Evolutionary conservation across 176 grass and related monocot species (phyloP).

Genomic region (Canna indica): DNA sequence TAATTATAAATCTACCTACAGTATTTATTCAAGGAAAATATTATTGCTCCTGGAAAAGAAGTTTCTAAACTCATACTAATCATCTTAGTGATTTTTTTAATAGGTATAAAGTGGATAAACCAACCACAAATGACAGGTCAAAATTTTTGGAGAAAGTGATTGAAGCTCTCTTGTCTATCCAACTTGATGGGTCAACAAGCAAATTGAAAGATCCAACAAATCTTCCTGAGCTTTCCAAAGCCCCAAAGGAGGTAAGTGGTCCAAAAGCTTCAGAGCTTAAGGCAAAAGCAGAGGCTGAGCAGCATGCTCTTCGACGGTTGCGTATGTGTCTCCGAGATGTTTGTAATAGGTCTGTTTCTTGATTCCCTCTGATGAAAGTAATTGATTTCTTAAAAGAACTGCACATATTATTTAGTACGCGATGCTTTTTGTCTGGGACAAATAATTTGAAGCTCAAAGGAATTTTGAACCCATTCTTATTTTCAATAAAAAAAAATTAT

Average conservation of each 20-base stretch:
- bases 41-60: too few relatives aligned
- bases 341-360: constrained; percentile 73
- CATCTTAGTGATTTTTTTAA: constrained; percentile 21
- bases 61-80: too few relatives aligned
- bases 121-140: constrained; percentile 61
- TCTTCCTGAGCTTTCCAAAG: constrained; percentile 72
- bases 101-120: constrained; percentile 86
- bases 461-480: too few relatives aligned
- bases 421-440: neutral
- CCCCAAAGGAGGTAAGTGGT: constrained; percentile 66
- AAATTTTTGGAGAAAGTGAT: constrained; percentile 57
- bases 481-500: too few relatives aligned
- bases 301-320: constrained; percentile 84
- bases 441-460: too few relatives aligned
- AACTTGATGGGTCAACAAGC: constrained; percentile 69
- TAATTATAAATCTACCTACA: too few relatives aligned
- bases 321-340: constrained; percentile 98
- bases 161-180: constrained; percentile 52
- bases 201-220: constrained; percentile 56
- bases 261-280: constrained; percentile 73
- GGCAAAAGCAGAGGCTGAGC: constrained; percentile 85
- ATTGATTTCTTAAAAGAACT: neutral
- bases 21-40: too few relatives aligned
- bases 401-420: neutral
- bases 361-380: neutral